Evolutionary conservation across 176 grass and related monocot genomes (phyloP).

Genomic region (Dactylis glomerata): DNA sequence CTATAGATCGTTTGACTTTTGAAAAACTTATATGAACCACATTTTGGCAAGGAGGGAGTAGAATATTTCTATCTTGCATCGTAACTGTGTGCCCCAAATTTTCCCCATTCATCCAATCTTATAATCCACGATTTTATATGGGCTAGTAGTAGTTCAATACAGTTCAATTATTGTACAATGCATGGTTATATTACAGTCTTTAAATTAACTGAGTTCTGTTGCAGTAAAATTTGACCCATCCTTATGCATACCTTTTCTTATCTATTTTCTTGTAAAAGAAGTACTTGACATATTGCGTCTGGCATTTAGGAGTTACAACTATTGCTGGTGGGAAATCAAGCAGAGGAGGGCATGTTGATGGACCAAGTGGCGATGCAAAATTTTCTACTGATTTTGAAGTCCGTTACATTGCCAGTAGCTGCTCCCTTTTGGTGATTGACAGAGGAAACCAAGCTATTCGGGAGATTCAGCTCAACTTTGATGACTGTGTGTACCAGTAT

Average conservation of each 20-base stretch:
- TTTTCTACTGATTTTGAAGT: slow-evolving; percentile 98
- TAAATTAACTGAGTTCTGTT: background rate
- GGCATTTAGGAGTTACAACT: slow-evolving; percentile 76
- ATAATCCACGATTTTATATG: background rate
- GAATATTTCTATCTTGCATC: background rate
- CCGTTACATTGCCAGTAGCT: slow-evolving; percentile 84
- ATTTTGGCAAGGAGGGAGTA: too few species aligned
- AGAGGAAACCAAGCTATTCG: slow-evolving; percentile 88
- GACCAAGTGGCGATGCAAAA: slow-evolving; percentile 84
- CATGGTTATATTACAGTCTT: background rate
- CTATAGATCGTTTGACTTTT: too few species aligned
- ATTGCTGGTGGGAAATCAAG: slow-evolving; percentile 92
- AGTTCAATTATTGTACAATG: background rate
- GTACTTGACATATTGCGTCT: slow-evolving; percentile 26
- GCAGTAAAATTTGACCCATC: background rate
- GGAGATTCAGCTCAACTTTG: slow-evolving; percentile 82
- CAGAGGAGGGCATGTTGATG: slow-evolving; percentile 84
- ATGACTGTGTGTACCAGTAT: slow-evolving; percentile 88
- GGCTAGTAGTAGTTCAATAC: background rate
- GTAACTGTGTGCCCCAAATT: background rate
- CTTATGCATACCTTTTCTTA: background rate
- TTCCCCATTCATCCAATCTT: background rate
- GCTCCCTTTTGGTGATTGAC: slow-evolving; percentile 95
- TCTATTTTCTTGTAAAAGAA: background rate
- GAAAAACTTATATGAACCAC: too few species aligned